These are phyloP conservation scores for Prunella vulgaris DNA, from an alignment of 257 asterid species.

Conservation along the genomic window DNA sequence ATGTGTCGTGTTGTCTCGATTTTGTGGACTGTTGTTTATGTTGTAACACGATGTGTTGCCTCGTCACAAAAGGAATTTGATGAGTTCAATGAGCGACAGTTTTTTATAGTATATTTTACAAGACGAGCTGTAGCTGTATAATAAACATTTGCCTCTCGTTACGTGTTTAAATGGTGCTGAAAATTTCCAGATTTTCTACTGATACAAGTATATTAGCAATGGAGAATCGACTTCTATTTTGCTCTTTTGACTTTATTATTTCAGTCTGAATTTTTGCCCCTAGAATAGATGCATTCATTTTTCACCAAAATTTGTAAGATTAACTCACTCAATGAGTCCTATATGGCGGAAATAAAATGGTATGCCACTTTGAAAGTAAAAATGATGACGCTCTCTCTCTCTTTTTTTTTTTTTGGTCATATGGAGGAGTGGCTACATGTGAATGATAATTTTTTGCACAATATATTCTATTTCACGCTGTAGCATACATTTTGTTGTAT, in stretches of 20 bases:
- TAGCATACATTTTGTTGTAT: too few species aligned
- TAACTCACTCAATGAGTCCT: too few species aligned
- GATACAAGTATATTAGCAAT: neutral
- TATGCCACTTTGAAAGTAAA: too few species aligned
- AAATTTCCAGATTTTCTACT: neutral
- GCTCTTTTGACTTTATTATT: neutral
- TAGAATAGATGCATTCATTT: too few species aligned
- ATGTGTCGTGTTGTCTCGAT: constrained; percentile 18
- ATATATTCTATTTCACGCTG: too few species aligned
- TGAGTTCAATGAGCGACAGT: constrained; percentile 31
- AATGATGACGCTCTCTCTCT: too few species aligned
- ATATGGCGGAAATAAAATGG: too few species aligned
- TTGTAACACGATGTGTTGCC: constrained; percentile 31
- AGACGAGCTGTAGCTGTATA: neutral
- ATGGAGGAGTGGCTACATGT: too few species aligned
- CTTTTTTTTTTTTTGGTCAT: too few species aligned
- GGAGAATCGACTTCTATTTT: neutral
- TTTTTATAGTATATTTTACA: too few species aligned
- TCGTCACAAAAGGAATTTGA: constrained; percentile 31
- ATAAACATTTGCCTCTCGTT: neutral
- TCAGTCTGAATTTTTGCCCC: neutral
- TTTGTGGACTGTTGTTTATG: constrained; percentile 31
- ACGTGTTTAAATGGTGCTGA: too few species aligned
- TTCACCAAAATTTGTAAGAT: neutral
- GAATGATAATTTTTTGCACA: too few species aligned